phyloP scores from a whole-genome alignment of 2,329 filamentous ascomycete species.

The Macroventuria anomochaeta region DNA sequence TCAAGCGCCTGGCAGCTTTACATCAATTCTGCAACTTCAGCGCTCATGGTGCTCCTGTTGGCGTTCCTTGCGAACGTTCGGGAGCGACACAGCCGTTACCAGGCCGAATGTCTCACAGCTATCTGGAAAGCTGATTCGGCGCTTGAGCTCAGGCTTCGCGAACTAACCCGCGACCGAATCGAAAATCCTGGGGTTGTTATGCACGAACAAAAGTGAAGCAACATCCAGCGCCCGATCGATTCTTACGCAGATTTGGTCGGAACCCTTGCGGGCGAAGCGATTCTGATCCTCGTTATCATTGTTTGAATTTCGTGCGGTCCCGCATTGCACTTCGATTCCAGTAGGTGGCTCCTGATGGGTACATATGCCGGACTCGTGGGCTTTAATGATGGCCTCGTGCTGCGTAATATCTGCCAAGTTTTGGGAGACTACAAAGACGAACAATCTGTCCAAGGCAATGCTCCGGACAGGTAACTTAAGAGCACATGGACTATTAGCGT shows the following conservation, averaged over 20 bases:
- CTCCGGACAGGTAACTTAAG: too few species aligned
- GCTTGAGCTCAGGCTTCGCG: conserved; percentile 6
- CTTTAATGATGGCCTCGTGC: conserved; percentile 12
- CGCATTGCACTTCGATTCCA: conserved; percentile 4
- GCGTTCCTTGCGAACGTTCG: conserved; percentile 9
- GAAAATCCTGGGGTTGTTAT: background rate
- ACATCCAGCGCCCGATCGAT: conserved; percentile 6
- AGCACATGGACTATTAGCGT: too few species aligned
- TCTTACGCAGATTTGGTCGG: conserved; percentile 13
- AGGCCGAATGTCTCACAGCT: background rate
- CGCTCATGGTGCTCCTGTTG: conserved; percentile 8
- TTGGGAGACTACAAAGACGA: conserved; percentile 9
- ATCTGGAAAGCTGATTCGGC: conserved; percentile 11
- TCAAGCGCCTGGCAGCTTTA: conserved; percentile 9
- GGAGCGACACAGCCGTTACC: conserved; percentile 6
- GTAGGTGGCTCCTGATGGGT: conserved; percentile 12
- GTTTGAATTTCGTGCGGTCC: conserved; percentile 6
- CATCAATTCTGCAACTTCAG: conserved; percentile 11
- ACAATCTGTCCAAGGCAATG: conserved; percentile 2
- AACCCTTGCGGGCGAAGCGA: conserved; percentile 8
- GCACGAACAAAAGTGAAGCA: background rate
- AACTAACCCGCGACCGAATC: background rate
- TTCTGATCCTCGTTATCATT: conserved; percentile 5
- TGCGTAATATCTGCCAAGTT: conserved; percentile 6
- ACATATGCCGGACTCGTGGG: conserved; percentile 7